phyloP scores from a whole-genome alignment of 495 filamentous ascomycete genomes.

The Penicillium flavigenum region DNA sequence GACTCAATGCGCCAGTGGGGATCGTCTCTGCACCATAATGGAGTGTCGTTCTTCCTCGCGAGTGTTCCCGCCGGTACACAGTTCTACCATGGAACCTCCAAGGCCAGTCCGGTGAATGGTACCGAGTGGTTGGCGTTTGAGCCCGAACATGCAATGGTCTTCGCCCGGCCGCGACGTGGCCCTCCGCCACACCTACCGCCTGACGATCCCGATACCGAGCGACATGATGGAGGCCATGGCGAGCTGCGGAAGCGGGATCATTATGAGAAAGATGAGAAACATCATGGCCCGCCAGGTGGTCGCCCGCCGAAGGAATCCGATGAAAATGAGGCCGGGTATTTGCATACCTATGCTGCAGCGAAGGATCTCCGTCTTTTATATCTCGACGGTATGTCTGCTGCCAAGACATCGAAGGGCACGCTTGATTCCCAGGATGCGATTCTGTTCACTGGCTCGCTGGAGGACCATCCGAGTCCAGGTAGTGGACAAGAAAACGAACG shows the following conservation, averaged over 20 bases:
- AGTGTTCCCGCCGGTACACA: constrained; percentile 56
- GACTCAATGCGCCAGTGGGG: constrained; percentile 70
- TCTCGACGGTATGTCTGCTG: constrained; percentile 61
- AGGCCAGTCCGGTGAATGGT: constrained; percentile 39
- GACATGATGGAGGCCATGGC: constrained; percentile 3
- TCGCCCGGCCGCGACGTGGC: constrained; percentile 33
- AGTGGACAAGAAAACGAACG: constrained; percentile 42
- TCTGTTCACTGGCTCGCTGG: constrained; percentile 37
- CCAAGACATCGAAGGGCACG: constrained; percentile 57
- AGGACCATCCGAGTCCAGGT: constrained; percentile 18
- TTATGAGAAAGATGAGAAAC: not conserved
- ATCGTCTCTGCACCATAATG: constrained; percentile 67
- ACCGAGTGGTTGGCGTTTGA: constrained; percentile 72
- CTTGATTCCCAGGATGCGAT: constrained; percentile 60
- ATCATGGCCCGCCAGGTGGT: not conserved
- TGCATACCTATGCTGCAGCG: constrained; percentile 56
- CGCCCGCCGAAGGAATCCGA: constrained; percentile 1
- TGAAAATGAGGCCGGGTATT: constrained; percentile 41
- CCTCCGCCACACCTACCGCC: constrained; percentile 4
- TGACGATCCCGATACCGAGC: not conserved
- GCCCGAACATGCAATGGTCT: constrained; percentile 63
- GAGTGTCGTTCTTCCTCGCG: constrained; percentile 63
- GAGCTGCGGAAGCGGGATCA: constrained; percentile 23
- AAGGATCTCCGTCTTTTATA: constrained; percentile 57
- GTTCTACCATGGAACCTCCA: constrained; percentile 60